Conservation (phyloP, 805 yeast species). For the Zygoascus biomembranicola region DNA sequence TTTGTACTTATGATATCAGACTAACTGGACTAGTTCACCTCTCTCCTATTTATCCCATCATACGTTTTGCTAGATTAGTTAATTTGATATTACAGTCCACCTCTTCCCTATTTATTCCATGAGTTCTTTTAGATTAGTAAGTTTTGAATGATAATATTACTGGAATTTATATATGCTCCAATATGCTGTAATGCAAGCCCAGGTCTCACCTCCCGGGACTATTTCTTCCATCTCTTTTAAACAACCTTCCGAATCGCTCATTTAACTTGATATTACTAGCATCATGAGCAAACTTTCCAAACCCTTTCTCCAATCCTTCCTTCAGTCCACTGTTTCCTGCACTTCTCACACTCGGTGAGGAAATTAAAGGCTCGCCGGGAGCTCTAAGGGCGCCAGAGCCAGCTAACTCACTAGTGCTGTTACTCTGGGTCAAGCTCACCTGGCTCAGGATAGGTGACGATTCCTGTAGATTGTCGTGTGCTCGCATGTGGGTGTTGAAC, state of each 20-base stretch:
- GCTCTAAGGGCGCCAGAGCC: no score
- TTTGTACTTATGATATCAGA: conserved; percentile 8
- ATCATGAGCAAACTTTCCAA: conserved; percentile 30
- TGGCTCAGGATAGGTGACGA: conserved; percentile 21
- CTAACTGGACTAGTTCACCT: background rate
- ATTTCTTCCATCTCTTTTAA: conserved; percentile 32
- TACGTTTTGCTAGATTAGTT: background rate
- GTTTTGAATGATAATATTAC: background rate
- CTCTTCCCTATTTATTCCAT: background rate
- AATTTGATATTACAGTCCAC: background rate
- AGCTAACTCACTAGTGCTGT: background rate
- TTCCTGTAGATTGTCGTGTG: conserved; percentile 28
- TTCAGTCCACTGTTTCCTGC: conserved; percentile 1
- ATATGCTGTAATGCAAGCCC: background rate
- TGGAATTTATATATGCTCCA: background rate
- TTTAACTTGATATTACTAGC: conserved; percentile 52
- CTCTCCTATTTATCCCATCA: background rate
- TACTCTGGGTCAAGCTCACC: background rate
- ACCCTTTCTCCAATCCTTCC: conserved; percentile 14
- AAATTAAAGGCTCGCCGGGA: background rate
- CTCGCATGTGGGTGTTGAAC: conserved; percentile 32
- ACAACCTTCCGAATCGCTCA: conserved; percentile 56
- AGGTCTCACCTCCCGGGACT: background rate
- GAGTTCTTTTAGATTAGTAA: no score
- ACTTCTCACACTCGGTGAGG: background rate